Evolutionary conservation across 441 rosid species (phyloP).

Genomic region (Mallotus japonicus): DNA sequence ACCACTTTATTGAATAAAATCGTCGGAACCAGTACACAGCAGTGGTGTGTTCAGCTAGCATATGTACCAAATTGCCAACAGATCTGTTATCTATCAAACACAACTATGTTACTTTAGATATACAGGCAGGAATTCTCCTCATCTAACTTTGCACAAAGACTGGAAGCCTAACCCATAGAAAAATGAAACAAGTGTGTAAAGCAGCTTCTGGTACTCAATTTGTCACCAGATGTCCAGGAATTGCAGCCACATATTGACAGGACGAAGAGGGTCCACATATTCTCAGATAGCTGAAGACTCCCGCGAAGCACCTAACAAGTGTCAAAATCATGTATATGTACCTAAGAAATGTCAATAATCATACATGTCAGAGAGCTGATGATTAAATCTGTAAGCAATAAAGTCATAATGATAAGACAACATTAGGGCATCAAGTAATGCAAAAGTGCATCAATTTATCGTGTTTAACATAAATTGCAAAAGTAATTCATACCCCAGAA

Average conservation of each 20-base stretch:
- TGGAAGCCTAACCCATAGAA: conserved; percentile 7
- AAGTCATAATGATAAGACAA: neutral
- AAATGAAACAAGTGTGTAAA: neutral
- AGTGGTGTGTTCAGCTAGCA: neutral
- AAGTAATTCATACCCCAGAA: neutral
- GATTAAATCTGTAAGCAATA: neutral
- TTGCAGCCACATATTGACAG: conserved; percentile 28
- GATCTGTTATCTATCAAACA: conserved; percentile 10
- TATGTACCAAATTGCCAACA: conserved; percentile 3
- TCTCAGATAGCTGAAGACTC: neutral
- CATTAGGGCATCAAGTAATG: neutral
- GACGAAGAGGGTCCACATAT: neutral
- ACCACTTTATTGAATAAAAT: conserved; percentile 5
- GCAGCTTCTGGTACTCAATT: conserved; percentile 1
- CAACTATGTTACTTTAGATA: conserved; percentile 16
- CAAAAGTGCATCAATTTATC: neutral
- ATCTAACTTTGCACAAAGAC: conserved; percentile 19
- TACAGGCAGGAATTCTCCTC: conserved; percentile 10
- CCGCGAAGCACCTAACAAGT: neutral
- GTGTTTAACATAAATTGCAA: neutral
- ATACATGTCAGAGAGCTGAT: conserved; percentile 22
- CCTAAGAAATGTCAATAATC: neutral
- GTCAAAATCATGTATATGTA: neutral
- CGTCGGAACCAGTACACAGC: neutral
- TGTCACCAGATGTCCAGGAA: conserved; percentile 13